A percentile compares a stretch with the other conserved stretches of the same genome.
These are phyloP conservation scores for Mycosphaerella sp. DNA, from an alignment of 2,329 filamentous ascomycete genomes.

Conservation along the genomic window DNA sequence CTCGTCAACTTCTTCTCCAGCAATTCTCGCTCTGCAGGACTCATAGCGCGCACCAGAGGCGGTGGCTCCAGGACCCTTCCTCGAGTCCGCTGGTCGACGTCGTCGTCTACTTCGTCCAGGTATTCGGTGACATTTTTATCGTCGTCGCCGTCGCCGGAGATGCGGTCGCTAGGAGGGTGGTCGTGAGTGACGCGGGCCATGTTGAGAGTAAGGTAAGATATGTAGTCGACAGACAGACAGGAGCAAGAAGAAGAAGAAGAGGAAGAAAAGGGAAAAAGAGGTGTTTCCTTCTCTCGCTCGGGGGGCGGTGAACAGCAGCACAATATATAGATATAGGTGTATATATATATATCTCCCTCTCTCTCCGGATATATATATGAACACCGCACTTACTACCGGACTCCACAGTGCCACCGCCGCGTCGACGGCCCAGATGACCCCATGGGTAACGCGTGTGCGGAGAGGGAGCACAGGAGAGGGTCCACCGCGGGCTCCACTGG, in stretches of 20 bases:
- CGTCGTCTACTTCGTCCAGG: constrained; percentile 18
- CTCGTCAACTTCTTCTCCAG: constrained; percentile 54
- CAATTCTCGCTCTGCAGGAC: constrained; percentile 14
- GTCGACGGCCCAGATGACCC: constrained; percentile 13
- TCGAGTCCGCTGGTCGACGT: constrained; percentile 12
- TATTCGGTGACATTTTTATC: constrained; percentile 17
- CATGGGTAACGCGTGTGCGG: constrained; percentile 4
- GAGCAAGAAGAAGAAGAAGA: not conserved
- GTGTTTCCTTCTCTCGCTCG: not conserved
- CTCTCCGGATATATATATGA: too few species aligned
- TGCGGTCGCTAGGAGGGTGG: constrained; percentile 15
- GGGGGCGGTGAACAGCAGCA: not conserved
- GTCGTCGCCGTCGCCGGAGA: constrained; percentile 15
- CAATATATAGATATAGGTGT: too few species aligned
- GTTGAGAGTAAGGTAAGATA: too few species aligned
- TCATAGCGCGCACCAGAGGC: constrained; percentile 16
- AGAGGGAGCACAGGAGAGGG: too few species aligned
- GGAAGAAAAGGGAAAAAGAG: not conserved
- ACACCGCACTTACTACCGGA: constrained; percentile 18
- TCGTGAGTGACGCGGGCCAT: constrained; percentile 18
- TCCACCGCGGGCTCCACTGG: not conserved
- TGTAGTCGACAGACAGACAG: too few species aligned
- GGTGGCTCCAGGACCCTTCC: constrained; percentile 14
- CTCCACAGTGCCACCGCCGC: constrained; percentile 18
- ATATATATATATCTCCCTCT: too few species aligned